Conservation (phyloP, 306 rosid genomes). For the Rosa persica region DNA sequence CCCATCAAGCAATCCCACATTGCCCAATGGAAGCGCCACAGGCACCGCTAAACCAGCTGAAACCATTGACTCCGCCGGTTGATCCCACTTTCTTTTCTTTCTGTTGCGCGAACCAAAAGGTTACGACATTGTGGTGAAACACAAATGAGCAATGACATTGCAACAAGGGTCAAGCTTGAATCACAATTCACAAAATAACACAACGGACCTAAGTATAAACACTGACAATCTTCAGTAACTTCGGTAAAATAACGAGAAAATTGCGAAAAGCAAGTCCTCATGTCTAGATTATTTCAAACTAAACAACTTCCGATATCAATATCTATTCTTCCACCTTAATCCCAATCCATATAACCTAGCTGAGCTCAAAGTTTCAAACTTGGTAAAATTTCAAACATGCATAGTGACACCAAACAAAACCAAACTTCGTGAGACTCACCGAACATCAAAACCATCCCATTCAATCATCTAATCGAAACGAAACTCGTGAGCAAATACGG, state of each 20-base stretch:
- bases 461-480: not conserved
- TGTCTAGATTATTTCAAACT: not conserved
- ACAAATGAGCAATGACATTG: not conserved
- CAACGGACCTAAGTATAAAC: not conserved
- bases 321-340: not conserved
- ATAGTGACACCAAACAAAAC: not conserved
- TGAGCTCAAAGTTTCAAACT: not conserved
- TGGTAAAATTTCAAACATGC: not conserved
- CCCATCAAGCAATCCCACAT: constrained; percentile 39
- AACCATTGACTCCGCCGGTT: constrained; percentile 75
- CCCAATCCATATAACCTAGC: not conserved
- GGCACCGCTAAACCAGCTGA: constrained; percentile 49
- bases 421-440: not conserved
- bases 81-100: constrained; percentile 97
- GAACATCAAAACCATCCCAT: not conserved
- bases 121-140: not conserved
- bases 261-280: not conserved
- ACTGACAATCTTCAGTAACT: not conserved
- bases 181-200: not conserved
- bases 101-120: constrained; percentile 33
- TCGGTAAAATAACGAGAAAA: not conserved
- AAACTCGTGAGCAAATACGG: not conserved
- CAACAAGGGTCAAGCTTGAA: not conserved
- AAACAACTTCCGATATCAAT: not conserved
- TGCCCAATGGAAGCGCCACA: constrained; percentile 51